Evolutionary conservation across 257 asterid species (phyloP).

Genomic region (Forsythia suspensa): DNA sequence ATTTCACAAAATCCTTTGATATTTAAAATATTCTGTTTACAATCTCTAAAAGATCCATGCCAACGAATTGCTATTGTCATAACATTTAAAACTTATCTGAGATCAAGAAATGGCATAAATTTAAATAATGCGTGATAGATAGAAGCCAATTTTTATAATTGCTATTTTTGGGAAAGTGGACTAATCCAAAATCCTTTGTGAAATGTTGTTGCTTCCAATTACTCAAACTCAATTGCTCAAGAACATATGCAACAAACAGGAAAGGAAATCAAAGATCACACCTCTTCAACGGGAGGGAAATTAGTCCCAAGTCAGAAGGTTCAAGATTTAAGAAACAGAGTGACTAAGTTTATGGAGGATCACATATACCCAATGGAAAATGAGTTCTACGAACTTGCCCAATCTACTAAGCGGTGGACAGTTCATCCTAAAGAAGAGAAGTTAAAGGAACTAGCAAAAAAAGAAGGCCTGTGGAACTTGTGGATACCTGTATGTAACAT

Average conservation of each 20-base stretch:
- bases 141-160: not conserved
- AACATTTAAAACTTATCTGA: not conserved
- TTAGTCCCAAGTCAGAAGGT: conserved; percentile 74
- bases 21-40: not conserved
- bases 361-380: conserved; percentile 82
- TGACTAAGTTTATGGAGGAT: conserved; percentile 79
- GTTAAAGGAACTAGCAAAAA: conserved; percentile 80
- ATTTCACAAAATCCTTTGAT: not conserved
- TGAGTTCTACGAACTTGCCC: conserved; percentile 75
- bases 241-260: conserved; percentile 35
- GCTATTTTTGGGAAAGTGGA: not conserved
- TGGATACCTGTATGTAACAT: conserved; percentile 74
- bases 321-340: conserved; percentile 56
- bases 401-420: conserved; percentile 76
- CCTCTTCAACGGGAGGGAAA: conserved; percentile 45
- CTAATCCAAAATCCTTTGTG: conserved; percentile 8
- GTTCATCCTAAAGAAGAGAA: conserved; percentile 88
- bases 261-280: conserved; percentile 31
- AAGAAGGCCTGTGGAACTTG: conserved; percentile 89
- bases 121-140: not conserved
- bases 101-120: conserved; percentile 1
- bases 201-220: conserved; percentile 20
- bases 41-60: not conserved
- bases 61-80: not conserved
- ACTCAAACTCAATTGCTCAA: conserved; percentile 37